Evolutionary conservation across 2,329 filamentous ascomycete species (phyloP), one percentile per base, ranked within the genome.

Genomic region (Chalaropsis thielavioides): DNA sequence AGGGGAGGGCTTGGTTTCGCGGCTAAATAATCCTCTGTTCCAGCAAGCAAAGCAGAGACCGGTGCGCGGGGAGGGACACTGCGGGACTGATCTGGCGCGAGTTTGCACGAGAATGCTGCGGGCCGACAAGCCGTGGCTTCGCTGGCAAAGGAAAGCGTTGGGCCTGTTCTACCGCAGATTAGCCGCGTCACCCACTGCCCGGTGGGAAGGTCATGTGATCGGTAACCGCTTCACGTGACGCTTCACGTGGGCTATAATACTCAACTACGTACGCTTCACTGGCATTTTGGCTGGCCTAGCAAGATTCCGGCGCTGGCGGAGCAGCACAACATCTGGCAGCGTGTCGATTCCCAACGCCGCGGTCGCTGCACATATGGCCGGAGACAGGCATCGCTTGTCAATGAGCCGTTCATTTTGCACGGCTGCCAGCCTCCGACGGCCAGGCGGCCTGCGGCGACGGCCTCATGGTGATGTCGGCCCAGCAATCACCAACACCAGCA

Each of bases 191-290:
- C n/a, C 5, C n/a, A n/a, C n/a, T n/a, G n/a, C n/a, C n/a, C n/a
- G n/a, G n/a, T n/a, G n/a, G n/a, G n/a, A n/a, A 2, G 44, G 44
- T 46, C 44, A 46, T 46, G 44, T 46, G 44, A 46, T 10, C 22
- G 44, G n/a, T 19, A 10, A n/a, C n/a, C n/a, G 1, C 2, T 17
- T 44, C 60, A 62, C 41, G 60, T 62, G 60, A 2, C 0, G 1
- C 5, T 8, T 62, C 60, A 62, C 60, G 40, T 62, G 60, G 44
- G n/a, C 17, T 46, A 19, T 62, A 38, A 62, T 31, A 62, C 60
- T 43, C 60, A 62, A 62, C 38, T 46, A n/a, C 60, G n/a, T n/a
- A n/a, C n/a, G n/a, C n/a, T n/a, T n/a, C n/a, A n/a, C n/a, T n/a
- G n/a, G n/a, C n/a, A n/a, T n/a, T n/a, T n/a, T n/a, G n/a, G n/a